Base-by-base conservation (phyloP, 352 stramenopile genomes). In the Chrysophaeum taylorii region DNA sequence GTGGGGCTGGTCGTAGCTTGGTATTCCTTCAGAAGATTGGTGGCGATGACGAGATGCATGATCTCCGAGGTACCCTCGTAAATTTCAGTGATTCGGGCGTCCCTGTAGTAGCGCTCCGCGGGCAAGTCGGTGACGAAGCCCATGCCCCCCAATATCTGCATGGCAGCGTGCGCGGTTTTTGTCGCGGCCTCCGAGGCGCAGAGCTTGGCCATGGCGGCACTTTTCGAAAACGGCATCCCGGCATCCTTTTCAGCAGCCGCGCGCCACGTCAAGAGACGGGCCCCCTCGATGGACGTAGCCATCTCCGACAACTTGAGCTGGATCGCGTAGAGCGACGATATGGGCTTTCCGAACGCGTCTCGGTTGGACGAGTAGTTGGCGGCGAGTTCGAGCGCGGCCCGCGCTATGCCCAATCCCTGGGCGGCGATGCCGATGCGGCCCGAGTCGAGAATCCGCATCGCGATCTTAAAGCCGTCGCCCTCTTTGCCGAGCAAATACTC, bases 61-160 rank as follows among this genome's bases (percentile, higher is more conserved):
- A 98, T 97, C 79, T 97, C 97, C 75, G 85, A 96, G 15, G 92
- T 98, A 29, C 94, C 94, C 81, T 97, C 94, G 82, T 98, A 98
- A 68, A 98, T 98, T 29, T 86, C 84, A 53, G 92, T 92, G 72
- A 98, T 96, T 79, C 97, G 97, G 74, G 91, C 94, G 78, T 98
- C 94, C 67, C 94, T 87, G 76, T 90, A 98, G 73, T 97, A 97
- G 74, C 97, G 97, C 74, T 98, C 93, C 0, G 88, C 90, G 14
- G 94, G 72, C 38, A 96, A 75, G 63, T 96, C 87, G 79, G 95
- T 92, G 18, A 89, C 97, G 73, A 97, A 97, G 23, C 92, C 94
- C 50, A 98, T 86, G 25, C 92, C 92, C 45, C 94, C 94, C 12
- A 97, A 78, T 84, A 89, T 89, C 79, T 98, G 91, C 69, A 98